Conservation (phyloP, 768 basidiomycete species). For the Mrakia blollopis region DNA sequence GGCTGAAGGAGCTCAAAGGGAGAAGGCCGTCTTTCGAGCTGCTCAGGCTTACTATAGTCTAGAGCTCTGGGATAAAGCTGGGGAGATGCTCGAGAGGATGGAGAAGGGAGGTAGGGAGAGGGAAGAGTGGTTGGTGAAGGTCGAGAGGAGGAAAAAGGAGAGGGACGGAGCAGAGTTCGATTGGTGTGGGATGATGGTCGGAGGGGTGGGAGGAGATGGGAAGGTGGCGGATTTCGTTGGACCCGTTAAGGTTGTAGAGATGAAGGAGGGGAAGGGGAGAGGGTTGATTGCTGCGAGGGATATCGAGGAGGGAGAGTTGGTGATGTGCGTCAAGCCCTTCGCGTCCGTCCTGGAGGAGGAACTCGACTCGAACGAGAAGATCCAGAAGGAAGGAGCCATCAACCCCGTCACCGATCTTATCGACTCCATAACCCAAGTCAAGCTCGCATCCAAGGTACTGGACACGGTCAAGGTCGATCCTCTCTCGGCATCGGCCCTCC, state of each 20-base stretch:
- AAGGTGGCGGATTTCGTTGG: background rate
- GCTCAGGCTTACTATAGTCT: background rate
- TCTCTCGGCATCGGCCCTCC: background rate
- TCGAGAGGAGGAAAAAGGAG: background rate
- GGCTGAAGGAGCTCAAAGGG: background rate
- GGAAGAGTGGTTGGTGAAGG: background rate
- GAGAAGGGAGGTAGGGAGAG: background rate
- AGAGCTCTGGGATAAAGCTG: background rate
- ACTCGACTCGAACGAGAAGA: background rate
- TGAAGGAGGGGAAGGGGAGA: background rate
- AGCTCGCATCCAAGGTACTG: background rate
- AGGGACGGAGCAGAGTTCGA: background rate
- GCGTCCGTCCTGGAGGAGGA: background rate
- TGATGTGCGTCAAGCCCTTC: slow-evolving; percentile 9
- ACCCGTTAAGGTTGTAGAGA: background rate
- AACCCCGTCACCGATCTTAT: background rate
- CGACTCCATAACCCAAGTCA: slow-evolving; percentile 3
- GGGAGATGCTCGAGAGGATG: background rate
- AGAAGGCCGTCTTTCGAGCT: background rate
- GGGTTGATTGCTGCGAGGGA: slow-evolving; percentile 3
- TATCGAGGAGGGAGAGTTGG: background rate
- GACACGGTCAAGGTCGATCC: background rate
- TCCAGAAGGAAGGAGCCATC: background rate
- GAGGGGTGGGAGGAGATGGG: background rate
- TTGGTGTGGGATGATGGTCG: background rate